These are phyloP conservation scores for Phytomonas serpens DNA, from an alignment of 208 protist species.

Conservation along the genomic window DNA sequence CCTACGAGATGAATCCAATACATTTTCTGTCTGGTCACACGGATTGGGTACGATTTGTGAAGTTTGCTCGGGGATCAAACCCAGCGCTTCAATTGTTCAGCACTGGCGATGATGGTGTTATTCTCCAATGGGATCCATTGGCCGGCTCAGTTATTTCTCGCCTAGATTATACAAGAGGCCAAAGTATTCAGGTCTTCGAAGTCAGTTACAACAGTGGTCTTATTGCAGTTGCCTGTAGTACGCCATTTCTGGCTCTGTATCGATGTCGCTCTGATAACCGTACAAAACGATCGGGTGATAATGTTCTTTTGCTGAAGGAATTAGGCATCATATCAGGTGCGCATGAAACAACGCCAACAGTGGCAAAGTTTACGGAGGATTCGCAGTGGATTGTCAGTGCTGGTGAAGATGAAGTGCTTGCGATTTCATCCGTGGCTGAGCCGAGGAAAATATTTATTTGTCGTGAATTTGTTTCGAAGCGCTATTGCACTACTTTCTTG, in stretches of 20 bases:
- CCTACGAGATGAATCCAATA: conserved; percentile 32
- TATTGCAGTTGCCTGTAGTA: conserved; percentile 58
- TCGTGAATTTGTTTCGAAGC: conserved; percentile 42
- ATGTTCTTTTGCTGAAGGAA: conserved; percentile 36
- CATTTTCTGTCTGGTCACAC: conserved; percentile 65
- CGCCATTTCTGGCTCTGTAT: conserved; percentile 51
- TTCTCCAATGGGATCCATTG: conserved; percentile 68
- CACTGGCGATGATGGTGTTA: conserved; percentile 70
- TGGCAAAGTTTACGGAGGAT: conserved; percentile 55
- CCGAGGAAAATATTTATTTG: conserved; percentile 41
- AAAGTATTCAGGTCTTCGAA: conserved; percentile 72
- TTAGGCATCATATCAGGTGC: conserved; percentile 48
- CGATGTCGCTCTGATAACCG: conserved; percentile 16
- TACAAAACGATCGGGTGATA: conserved; percentile 20
- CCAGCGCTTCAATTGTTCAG: conserved; percentile 59
- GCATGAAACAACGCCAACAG: conserved; percentile 50
- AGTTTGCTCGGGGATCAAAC: conserved; percentile 34
- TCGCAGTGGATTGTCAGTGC: conserved; percentile 70
- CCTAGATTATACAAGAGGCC: conserved; percentile 53
- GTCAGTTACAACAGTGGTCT: conserved; percentile 42
- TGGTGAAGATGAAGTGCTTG: conserved; percentile 69
- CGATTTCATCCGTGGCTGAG: conserved; percentile 46
- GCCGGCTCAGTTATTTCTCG: conserved; percentile 39
- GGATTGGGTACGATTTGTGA: conserved; percentile 79
- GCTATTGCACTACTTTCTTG: conserved; percentile 79